Conservation (phyloP, 495 filamentous ascomycete genomes). For the Daldinia vernicosa region DNA sequence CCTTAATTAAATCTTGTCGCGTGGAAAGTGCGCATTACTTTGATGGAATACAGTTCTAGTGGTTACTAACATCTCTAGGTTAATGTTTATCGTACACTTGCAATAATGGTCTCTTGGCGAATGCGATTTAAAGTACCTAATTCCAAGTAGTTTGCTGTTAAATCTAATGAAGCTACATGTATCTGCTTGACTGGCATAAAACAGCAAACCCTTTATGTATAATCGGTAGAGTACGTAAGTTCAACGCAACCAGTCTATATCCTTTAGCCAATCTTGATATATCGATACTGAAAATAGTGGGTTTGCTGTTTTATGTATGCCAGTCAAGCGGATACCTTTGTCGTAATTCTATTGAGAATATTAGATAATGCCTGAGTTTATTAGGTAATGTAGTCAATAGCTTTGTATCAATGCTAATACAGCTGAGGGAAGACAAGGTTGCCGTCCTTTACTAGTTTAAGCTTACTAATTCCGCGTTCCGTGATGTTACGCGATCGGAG, state of each 20-base stretch:
- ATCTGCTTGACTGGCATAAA: background rate
- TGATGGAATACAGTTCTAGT: background rate
- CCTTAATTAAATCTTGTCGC: background rate
- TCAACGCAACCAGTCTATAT: too few relatives aligned
- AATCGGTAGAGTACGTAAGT: too few relatives aligned
- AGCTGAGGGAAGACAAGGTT: background rate
- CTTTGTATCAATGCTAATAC: background rate
- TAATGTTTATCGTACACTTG: background rate
- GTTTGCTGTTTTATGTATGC: too few relatives aligned
- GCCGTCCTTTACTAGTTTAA: background rate
- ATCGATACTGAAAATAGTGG: too few relatives aligned
- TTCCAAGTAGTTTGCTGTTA: too few relatives aligned
- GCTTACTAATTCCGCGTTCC: conserved; percentile 16
- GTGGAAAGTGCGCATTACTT: background rate
- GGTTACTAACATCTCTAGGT: background rate
- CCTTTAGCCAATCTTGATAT: too few relatives aligned
- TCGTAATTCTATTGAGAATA: background rate
- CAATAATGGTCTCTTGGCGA: too few relatives aligned
- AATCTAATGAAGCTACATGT: background rate
- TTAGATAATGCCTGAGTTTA: background rate
- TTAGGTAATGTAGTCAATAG: background rate
- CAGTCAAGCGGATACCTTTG: too few relatives aligned
- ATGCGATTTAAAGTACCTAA: too few relatives aligned
- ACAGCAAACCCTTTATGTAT: too few relatives aligned
- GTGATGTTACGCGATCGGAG: conserved; percentile 16